Conservation (phyloP, 192 early-diverging fungal genomes). For the Backusella psychrophila region DNA sequence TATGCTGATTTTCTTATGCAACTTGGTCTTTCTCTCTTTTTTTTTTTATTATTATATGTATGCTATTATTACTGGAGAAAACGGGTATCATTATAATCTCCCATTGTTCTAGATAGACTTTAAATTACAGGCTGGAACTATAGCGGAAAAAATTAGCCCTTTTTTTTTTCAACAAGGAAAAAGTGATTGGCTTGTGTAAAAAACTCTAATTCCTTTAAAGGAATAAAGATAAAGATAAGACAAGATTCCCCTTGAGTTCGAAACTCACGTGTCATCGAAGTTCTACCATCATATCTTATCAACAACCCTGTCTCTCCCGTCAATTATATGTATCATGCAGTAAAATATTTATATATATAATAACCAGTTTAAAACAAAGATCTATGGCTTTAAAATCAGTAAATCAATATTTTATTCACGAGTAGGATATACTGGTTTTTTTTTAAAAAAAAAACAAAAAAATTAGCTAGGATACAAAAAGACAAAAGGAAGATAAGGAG, state of each 20-base stretch:
- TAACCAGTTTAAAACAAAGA: background rate
- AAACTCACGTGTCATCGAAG: background rate
- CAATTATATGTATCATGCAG: background rate
- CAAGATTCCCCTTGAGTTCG: background rate
- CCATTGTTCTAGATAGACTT: background rate
- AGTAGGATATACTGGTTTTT: background rate
- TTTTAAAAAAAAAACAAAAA: background rate
- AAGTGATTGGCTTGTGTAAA: background rate
- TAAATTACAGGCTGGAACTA: background rate
- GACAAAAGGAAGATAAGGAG: background rate
- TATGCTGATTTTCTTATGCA: background rate
- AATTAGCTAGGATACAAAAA: background rate
- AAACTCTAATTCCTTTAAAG: conserved; percentile 6
- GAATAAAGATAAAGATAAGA: conserved; percentile 5
- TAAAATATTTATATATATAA: background rate
- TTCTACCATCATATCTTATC: background rate
- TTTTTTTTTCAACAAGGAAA: background rate
- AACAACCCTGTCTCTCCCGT: conserved; percentile 4
- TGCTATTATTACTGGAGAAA: background rate
- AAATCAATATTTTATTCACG: background rate
- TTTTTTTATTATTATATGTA: background rate
- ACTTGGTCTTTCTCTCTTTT: background rate
- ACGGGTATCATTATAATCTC: background rate
- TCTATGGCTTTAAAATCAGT: background rate
- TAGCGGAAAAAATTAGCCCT: background rate